phyloP scores from a whole-genome alignment of 306 rosid species.

The Fragaria ananassa region DNA sequence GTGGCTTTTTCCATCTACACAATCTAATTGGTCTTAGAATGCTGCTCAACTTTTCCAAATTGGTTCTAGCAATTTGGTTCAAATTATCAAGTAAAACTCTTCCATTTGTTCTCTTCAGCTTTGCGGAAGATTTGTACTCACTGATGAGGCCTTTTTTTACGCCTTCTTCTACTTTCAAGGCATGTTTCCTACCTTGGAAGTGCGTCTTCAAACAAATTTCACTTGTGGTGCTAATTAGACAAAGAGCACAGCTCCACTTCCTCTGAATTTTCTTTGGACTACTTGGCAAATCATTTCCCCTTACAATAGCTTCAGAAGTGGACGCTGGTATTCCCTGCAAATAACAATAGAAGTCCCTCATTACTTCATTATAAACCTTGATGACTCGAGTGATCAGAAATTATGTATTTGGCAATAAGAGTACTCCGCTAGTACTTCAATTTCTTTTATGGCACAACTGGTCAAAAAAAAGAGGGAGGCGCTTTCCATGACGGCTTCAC shows the following conservation, averaged over 20 bases:
- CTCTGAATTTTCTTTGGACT: constrained; percentile 39
- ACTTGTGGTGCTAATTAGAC: constrained; percentile 47
- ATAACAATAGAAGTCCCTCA: not conserved
- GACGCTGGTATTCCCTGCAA: constrained; percentile 36
- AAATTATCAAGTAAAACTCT: constrained; percentile 41
- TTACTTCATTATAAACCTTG: not conserved
- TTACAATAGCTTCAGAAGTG: constrained; percentile 14
- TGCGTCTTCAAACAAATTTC: constrained; percentile 40
- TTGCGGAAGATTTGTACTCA: constrained; percentile 21
- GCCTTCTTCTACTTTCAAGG: constrained; percentile 23
- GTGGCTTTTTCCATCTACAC: constrained; percentile 56
- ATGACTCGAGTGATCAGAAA: constrained; percentile 12
- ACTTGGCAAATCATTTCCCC: constrained; percentile 14
- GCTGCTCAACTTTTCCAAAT: constrained; percentile 9
- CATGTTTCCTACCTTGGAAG: constrained; percentile 52
- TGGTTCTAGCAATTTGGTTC: constrained; percentile 38
- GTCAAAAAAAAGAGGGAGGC: not conserved
- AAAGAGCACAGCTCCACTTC: constrained; percentile 66
- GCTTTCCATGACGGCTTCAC: not conserved
- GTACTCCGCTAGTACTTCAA: not conserved
- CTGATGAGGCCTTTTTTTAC: constrained; percentile 15
- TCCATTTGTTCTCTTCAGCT: constrained; percentile 32
- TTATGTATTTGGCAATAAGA: not conserved
- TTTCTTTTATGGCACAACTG: not conserved
- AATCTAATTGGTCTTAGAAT: constrained; percentile 33